Evolutionary conservation across 2,329 filamentous ascomycete species (phyloP).

Genomic region (Sclerotinia trifoliorum): DNA sequence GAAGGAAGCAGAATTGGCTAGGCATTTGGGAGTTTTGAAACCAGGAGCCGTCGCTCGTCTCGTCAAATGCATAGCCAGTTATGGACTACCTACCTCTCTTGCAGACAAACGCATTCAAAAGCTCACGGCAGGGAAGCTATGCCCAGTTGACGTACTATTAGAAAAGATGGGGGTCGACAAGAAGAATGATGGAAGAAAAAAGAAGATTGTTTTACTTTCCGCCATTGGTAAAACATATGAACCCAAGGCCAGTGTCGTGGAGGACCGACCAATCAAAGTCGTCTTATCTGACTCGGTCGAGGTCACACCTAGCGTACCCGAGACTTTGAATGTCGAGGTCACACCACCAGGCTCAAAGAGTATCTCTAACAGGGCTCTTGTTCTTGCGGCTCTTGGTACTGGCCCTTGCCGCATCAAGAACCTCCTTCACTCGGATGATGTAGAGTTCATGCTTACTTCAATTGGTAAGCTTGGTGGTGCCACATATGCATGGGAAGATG

Average conservation of each 20-base stretch:
- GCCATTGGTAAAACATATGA: slow-evolving; percentile 88
- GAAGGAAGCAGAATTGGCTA: slow-evolving; percentile 90
- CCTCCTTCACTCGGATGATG: slow-evolving; percentile 92
- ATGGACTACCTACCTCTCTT: slow-evolving; percentile 81
- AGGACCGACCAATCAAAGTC: slow-evolving; percentile 78
- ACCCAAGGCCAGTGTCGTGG: slow-evolving; percentile 83
- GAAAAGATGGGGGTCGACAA: slow-evolving; percentile 98
- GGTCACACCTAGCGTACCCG: slow-evolving; percentile 70
- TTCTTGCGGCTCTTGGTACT: slow-evolving; percentile 86
- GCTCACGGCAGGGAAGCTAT: slow-evolving; percentile 81
- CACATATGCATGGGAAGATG: slow-evolving; percentile 89
- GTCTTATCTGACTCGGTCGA: slow-evolving; percentile 77
- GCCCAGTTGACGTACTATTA: slow-evolving; percentile 80
- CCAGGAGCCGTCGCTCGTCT: slow-evolving; percentile 86
- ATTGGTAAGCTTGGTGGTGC: slow-evolving; percentile 81
- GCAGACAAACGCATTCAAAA: slow-evolving; percentile 79
- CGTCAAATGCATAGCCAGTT: slow-evolving; percentile 91
- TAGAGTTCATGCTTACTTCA: slow-evolving; percentile 95
- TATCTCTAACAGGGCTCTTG: slow-evolving; percentile 90
- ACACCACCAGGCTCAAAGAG: slow-evolving; percentile 95
- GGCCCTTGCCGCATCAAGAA: slow-evolving; percentile 89
- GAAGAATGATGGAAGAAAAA: slow-evolving; percentile 93
- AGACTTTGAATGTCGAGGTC: slow-evolving; percentile 67
- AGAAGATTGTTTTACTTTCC: slow-evolving; percentile 91
- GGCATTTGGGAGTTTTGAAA: slow-evolving; percentile 80